Conservation (phyloP, 2,329 filamentous ascomycete genomes). For the Hymenoscyphus occultus region DNA sequence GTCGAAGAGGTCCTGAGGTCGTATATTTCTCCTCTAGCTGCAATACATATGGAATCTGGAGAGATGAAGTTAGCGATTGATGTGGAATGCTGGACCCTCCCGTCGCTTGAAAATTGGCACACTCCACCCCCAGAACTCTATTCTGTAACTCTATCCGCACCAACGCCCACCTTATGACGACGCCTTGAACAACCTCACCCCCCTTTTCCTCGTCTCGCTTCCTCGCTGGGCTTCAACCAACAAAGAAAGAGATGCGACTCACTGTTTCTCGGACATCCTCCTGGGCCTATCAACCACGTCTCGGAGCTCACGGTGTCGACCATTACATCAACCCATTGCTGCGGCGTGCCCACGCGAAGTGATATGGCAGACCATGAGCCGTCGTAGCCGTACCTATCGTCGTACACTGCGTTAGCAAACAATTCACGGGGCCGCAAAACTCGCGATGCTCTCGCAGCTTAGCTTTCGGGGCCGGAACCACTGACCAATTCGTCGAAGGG, state of each 20-base stretch:
- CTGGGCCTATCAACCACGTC: constrained; percentile 63
- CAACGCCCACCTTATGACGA: background rate
- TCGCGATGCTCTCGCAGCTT: background rate
- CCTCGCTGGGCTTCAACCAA: background rate
- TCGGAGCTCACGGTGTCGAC: constrained; percentile 69
- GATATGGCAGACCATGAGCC: constrained; percentile 70
- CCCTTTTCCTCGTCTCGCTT: background rate
- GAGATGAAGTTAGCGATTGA: constrained; percentile 4
- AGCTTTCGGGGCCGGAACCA: background rate
- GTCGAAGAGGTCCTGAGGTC: constrained; percentile 50
- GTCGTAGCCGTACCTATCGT: constrained; percentile 59
- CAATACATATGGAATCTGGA: constrained; percentile 51
- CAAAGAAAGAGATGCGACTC: constrained; percentile 20
- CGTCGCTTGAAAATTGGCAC: background rate
- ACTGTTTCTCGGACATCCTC: constrained; percentile 47
- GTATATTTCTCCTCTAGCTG: constrained; percentile 58
- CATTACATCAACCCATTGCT: constrained; percentile 52
- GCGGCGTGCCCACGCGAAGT: constrained; percentile 54
- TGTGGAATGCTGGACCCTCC: background rate
- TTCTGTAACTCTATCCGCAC: background rate
- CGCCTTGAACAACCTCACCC: background rate
- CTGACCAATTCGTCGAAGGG: constrained; percentile 30
- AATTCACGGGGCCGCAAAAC: background rate
- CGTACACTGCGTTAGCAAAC: background rate
- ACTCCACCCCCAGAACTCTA: background rate